Percentiles rank a stretch among this genome's conserved stretches.
phyloP scores from a whole-genome alignment of 164 flowering plant species.

The Vitis riparia region DNA sequence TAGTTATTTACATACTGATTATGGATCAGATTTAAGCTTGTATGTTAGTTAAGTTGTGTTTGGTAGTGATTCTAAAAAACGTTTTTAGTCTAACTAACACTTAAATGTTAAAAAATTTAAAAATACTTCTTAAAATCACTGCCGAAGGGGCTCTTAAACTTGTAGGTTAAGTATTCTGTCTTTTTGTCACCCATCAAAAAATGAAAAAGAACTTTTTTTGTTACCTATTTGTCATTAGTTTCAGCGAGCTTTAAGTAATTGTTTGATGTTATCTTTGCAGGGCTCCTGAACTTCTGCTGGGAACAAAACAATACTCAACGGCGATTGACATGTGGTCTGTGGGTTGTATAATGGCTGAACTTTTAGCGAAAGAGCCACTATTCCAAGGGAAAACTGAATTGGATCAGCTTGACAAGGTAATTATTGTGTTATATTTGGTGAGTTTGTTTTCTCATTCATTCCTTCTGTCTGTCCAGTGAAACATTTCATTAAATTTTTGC shows the following conservation, averaged over 20 bases:
- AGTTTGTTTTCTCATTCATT: neutral
- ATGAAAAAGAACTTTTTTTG: neutral
- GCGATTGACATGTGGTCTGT: constrained; percentile 91
- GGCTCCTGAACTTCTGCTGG: constrained; percentile 80
- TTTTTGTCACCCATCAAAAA: neutral
- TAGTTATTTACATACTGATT: neutral
- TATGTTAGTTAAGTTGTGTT: neutral
- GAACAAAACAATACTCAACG: constrained; percentile 67
- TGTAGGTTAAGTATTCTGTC: neutral
- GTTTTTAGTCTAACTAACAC: too few relatives aligned
- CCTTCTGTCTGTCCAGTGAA: neutral
- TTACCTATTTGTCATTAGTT: neutral
- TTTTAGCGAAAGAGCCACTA: constrained; percentile 55
- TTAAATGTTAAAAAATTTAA: too few relatives aligned
- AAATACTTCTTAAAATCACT: too few relatives aligned
- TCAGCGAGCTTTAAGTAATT: neutral
- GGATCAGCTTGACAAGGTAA: constrained; percentile 69
- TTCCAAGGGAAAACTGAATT: constrained; percentile 63
- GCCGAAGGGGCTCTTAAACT: too few relatives aligned
- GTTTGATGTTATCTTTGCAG: constrained; percentile 28
- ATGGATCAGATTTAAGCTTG: neutral
- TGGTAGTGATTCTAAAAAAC: too few relatives aligned
- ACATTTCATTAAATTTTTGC: constrained; percentile 5
- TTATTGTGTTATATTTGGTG: neutral
- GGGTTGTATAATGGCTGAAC: constrained; percentile 87